Conservation (phyloP, 1,284 basidiomycete species). For the Pseudozyma tsukubaensis region DNA sequence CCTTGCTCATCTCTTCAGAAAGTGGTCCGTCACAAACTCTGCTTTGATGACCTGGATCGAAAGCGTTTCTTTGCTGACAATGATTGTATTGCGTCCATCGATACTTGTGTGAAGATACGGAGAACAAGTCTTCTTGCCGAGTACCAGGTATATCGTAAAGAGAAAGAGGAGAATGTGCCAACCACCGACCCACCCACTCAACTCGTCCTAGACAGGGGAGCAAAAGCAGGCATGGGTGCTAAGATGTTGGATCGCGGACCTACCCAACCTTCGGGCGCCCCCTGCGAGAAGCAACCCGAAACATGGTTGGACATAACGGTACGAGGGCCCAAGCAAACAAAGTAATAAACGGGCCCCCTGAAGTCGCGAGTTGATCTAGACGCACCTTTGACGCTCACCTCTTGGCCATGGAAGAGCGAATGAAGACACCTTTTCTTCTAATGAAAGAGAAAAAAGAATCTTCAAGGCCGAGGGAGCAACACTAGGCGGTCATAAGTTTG, state of each 20-base stretch:
- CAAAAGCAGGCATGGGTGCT: constrained; percentile 41
- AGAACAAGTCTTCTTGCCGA: too few species aligned
- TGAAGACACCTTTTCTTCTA: constrained; percentile 5
- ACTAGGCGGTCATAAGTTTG: constrained; percentile 54
- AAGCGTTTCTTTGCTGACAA: background rate
- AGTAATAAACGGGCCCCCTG: constrained; percentile 40
- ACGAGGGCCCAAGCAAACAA: constrained; percentile 49
- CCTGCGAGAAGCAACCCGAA: constrained; percentile 35
- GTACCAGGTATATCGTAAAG: background rate
- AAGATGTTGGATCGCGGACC: constrained; percentile 55
- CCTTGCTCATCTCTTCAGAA: background rate
- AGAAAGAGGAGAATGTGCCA: constrained; percentile 33
- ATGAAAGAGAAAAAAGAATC: background rate
- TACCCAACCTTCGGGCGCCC: constrained; percentile 19
- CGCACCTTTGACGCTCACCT: constrained; percentile 55
- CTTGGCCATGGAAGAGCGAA: constrained; percentile 46
- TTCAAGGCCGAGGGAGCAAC: constrained; percentile 54
- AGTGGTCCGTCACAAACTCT: too few species aligned
- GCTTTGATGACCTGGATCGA: background rate
- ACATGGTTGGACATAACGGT: constrained; percentile 18
- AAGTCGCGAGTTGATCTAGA: constrained; percentile 55
- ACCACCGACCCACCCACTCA: constrained; percentile 49
- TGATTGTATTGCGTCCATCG: background rate
- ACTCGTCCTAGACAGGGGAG: constrained; percentile 14
- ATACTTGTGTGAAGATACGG: too few species aligned